Evolutionary conservation across 2,329 filamentous ascomycete genomes (phyloP), one percentile per base, ranked within the genome.

Genomic region (Camptophora hylomeconis): DNA sequence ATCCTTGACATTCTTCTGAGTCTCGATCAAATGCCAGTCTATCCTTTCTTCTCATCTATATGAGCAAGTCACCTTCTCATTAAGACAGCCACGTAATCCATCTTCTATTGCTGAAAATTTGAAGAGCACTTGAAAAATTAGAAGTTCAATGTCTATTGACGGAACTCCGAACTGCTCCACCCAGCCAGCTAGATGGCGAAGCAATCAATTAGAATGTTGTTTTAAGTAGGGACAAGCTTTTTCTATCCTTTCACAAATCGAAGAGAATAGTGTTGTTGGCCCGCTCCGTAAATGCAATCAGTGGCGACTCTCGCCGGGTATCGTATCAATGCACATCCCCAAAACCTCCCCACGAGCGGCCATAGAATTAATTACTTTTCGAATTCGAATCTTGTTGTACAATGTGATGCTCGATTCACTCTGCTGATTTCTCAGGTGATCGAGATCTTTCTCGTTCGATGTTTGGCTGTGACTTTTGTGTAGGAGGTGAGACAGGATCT

Each of bases 401-500:
- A n/a, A n/a, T n/a, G n/a, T n/a, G n/a, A n/a, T n/a, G n/a, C n/a
- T n/a, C n/a, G n/a, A 25, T 38, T 43, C 37, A 45, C 24, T 34
- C 33, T 21, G 38, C 21, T 19, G 28, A 27, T 48, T 57, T 58
- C n/a, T 51, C 52, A 33, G 55, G 54, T 29, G 56, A 54, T 46
- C 55, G 55, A 28, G 57, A 56, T 41, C 52, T 54, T 33, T 53
- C 52, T 37, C 53, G 54, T 42, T 59, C 55, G 38, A 52, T 48
- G 28, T 51, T 52, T 30, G 58, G 59, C 46, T 58, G 58, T 25
- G 57, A 54, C 44, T 63, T 64, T 33, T 53, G 53, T 32, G 57
- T 48, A 32, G 55, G 49, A 31, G 61, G 61, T 17, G 61, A 65
- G 23, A 57, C 53, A 20, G 58, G 57, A 45, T 59, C 56, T 14